A percentile compares a stretch with the other conserved stretches of the same genome.
Evolutionary conservation across 139 green algal species (phyloP).

Genomic region (Chara braunii): DNA sequence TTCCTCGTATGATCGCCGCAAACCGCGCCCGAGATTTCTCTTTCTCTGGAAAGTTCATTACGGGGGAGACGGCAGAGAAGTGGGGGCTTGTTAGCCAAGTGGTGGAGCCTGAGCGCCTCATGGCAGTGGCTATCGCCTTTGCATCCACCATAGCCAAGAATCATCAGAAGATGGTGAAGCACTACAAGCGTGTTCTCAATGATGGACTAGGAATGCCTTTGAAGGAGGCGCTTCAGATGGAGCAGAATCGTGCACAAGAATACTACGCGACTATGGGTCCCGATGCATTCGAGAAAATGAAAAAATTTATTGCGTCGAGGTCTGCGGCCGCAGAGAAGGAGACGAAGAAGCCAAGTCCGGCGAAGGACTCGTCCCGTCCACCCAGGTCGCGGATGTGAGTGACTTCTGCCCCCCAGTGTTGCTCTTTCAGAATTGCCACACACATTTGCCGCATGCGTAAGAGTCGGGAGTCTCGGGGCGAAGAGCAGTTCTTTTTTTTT

Average conservation of each 20-base stretch:
- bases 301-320: constrained; percentile 23
- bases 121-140: constrained; percentile 8
- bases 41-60: constrained; percentile 28
- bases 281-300: constrained; percentile 29
- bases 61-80: constrained; percentile 17
- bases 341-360: too few relatives aligned
- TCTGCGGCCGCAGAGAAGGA: too few relatives aligned
- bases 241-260: constrained; percentile 34
- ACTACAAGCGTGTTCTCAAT: constrained; percentile 41
- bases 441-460: too few relatives aligned
- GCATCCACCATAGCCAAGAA: constrained; percentile 15
- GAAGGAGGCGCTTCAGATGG: constrained; percentile 13
- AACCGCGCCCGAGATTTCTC: constrained; percentile 33
- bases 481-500: too few relatives aligned
- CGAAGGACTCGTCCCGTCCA: too few relatives aligned
- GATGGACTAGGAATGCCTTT: constrained; percentile 30
- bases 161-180: constrained; percentile 11
- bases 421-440: too few relatives aligned
- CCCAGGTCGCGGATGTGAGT: too few relatives aligned
- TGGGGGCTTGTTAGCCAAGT: constrained; percentile 36
- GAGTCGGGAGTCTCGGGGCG: too few relatives aligned
- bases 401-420: too few relatives aligned
- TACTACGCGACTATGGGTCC: constrained; percentile 36
- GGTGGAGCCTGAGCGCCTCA: constrained; percentile 11
- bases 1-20: constrained; percentile 40